Percentiles rank a stretch among this genome's conserved stretches.
Evolutionary conservation across 2,329 filamentous ascomycete species (phyloP).

Genomic region (Sarocladium strictum): DNA sequence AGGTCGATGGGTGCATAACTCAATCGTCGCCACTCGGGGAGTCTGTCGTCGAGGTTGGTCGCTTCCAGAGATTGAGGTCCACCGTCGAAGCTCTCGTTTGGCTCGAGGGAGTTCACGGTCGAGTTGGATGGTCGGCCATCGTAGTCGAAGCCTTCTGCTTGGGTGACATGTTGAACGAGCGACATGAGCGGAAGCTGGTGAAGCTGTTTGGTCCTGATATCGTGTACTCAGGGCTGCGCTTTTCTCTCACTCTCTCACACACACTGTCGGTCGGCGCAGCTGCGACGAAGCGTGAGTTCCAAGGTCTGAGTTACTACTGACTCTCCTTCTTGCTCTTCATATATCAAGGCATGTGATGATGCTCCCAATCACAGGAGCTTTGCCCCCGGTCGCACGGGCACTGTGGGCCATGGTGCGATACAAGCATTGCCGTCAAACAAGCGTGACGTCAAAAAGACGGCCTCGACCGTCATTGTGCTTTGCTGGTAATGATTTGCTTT

Average conservation of each 20-base stretch:
- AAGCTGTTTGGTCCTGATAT: too few relatives aligned
- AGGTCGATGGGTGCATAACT: slow-evolving; percentile 22
- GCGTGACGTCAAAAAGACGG: background rate
- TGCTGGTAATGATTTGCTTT: background rate
- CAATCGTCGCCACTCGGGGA: slow-evolving; percentile 20
- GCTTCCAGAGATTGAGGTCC: background rate
- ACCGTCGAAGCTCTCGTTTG: background rate
- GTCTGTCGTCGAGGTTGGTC: background rate
- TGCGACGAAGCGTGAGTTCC: too few relatives aligned
- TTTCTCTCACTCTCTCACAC: too few relatives aligned
- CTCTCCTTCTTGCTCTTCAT: too few relatives aligned
- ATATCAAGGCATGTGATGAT: background rate
- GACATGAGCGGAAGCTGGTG: slow-evolving; percentile 26
- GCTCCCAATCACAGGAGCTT: background rate
- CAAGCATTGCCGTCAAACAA: background rate
- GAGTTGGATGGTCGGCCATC: slow-evolving; percentile 15
- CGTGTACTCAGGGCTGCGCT: too few relatives aligned
- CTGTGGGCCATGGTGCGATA: background rate
- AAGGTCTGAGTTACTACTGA: too few relatives aligned
- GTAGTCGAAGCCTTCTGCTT: slow-evolving; percentile 35
- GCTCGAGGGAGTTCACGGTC: background rate
- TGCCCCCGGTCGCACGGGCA: background rate
- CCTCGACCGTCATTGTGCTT: background rate
- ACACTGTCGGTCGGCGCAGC: too few relatives aligned
- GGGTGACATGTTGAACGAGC: slow-evolving; percentile 36